These are phyloP conservation scores for Domatiomyces catenatus DNA, from an alignment of 2,329 filamentous ascomycete species.

Conservation along the genomic window DNA sequence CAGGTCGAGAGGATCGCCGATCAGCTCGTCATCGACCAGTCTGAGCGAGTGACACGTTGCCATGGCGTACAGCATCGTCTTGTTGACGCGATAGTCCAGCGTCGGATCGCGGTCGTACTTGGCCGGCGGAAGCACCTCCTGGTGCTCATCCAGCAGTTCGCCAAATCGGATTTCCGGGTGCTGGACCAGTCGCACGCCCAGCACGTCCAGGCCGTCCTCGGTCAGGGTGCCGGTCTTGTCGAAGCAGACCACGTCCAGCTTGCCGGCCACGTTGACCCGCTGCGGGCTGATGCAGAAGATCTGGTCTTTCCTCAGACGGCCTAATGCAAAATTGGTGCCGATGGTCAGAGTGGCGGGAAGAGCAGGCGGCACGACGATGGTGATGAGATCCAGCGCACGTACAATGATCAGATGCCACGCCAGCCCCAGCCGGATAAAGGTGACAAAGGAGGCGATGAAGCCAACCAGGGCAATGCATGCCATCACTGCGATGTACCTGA, in stretches of 20 bases:
- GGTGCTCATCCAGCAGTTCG: conserved; percentile 55
- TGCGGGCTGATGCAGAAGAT: conserved; percentile 98
- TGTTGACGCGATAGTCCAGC: conserved; percentile 45
- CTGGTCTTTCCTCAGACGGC: conserved; percentile 67
- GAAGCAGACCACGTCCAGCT: conserved; percentile 91
- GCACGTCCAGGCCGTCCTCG: conserved; percentile 85
- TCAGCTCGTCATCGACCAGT: conserved; percentile 69
- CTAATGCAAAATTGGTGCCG: conserved; percentile 86
- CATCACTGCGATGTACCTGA: conserved; percentile 97
- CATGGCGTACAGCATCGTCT: conserved; percentile 80
- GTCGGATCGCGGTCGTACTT: conserved; percentile 44
- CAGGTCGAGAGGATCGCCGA: conserved; percentile 85
- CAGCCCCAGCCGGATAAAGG: conserved; percentile 72
- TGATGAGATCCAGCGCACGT: conserved; percentile 84
- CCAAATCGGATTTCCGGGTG: conserved; percentile 46
- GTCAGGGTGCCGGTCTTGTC: conserved; percentile 98
- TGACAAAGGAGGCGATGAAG: conserved; percentile 80
- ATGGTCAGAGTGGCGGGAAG: conserved; percentile 90
- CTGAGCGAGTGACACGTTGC: conserved; percentile 89
- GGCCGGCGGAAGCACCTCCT: conserved; percentile 41
- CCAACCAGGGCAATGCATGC: conserved; percentile 68
- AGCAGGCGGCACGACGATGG: conserved; percentile 90
- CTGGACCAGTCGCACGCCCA: conserved; percentile 70
- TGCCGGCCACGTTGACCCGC: conserved; percentile 89
- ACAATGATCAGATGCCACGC: conserved; percentile 85